Percentiles rank a stretch among this genome's conserved stretches.
Conservation (phyloP, 306 rosid species). For the Neltuma alba region DNA sequence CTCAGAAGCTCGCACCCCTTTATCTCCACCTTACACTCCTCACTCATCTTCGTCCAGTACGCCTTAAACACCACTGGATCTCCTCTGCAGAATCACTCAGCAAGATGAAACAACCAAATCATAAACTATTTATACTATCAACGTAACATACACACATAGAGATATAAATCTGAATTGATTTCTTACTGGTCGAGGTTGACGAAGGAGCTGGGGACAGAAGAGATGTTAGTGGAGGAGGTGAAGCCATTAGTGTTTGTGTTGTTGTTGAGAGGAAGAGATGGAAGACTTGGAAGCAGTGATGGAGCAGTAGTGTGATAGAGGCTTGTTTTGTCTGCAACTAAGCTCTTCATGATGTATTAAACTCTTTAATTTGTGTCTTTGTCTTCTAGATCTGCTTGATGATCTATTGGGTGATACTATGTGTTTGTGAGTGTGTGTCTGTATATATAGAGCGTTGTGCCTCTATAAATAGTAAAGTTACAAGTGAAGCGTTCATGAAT, state of each 20-base stretch:
- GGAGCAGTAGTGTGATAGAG: background rate
- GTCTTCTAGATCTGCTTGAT: background rate
- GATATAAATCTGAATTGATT: background rate
- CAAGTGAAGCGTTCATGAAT: background rate
- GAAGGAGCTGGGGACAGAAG: background rate
- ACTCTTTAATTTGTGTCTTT: background rate
- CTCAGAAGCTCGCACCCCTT: conserved; percentile 63
- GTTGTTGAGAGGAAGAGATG: background rate
- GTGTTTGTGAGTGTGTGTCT: no score
- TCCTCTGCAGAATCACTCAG: conserved; percentile 48
- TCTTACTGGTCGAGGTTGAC: conserved; percentile 1
- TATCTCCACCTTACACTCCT: conserved; percentile 60
- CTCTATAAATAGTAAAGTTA: background rate
- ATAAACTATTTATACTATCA: background rate
- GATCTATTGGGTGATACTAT: background rate
- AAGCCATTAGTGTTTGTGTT: background rate
- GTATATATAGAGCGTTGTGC: background rate
- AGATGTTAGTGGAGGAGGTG: background rate
- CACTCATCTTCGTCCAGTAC: conserved; percentile 63
- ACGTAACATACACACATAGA: background rate
- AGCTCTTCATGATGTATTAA: background rate
- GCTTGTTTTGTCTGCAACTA: background rate
- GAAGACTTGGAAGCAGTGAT: background rate
- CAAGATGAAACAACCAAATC: background rate
- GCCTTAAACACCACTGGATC: conserved; percentile 54